Evolutionary conservation across 2,329 filamentous ascomycete species (phyloP).

Genomic region (Diaporthe longicolla): DNA sequence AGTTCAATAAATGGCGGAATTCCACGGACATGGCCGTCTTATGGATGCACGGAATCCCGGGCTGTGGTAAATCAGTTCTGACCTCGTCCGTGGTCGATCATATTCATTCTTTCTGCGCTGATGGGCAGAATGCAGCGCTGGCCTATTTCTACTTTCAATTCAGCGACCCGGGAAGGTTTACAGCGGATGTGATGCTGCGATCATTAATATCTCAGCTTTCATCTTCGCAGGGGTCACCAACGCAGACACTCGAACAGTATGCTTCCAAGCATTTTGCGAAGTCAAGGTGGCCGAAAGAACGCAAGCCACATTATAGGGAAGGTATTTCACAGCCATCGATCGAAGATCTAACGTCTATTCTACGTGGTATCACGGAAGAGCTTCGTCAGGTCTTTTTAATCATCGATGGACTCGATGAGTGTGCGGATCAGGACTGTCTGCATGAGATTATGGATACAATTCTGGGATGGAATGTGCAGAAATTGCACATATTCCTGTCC

Average conservation of each 20-base stretch:
- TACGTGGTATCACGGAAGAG: not conserved
- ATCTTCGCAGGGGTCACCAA: not conserved
- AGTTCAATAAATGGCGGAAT: not conserved
- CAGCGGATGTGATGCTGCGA: not conserved
- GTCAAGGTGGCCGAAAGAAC: not conserved
- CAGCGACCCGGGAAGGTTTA: not conserved
- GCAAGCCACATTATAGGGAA: not conserved
- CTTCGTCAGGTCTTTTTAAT: not conserved
- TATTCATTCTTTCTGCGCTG: not conserved
- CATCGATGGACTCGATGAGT: not conserved
- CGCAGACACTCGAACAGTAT: not conserved
- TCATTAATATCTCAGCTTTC: not conserved
- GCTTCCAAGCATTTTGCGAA: not conserved
- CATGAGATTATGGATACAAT: not conserved
- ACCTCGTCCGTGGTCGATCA: not conserved
- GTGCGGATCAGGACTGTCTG: not conserved
- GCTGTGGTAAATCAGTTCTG: slow-evolving; percentile 1
- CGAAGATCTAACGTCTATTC: not conserved
- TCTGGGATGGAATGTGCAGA: not conserved
- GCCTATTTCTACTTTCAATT: not conserved
- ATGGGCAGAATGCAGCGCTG: not conserved
- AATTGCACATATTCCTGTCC: not conserved
- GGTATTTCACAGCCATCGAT: not conserved
- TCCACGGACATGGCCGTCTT: not conserved
- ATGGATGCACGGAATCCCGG: not conserved